Percentiles rank a stretch among this genome's conserved stretches.
Evolutionary conservation across 176 grass and related monocot species (phyloP).

Genomic region (Typha latifolia): DNA sequence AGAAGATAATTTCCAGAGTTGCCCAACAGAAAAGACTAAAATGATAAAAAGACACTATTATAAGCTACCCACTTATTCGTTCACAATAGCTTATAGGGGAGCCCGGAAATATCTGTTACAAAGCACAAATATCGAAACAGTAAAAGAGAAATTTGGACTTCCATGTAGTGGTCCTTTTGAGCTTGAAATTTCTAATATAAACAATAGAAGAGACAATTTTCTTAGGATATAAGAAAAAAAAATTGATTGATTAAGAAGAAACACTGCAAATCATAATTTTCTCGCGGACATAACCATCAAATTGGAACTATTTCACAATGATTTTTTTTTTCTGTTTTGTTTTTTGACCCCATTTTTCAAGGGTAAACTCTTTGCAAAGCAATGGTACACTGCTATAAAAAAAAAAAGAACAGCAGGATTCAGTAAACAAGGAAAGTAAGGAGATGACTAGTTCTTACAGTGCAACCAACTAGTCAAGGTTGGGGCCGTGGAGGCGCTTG

Average conservation of each 20-base stretch:
- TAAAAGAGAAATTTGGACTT: neutral
- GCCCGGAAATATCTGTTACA: neutral
- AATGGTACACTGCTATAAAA: slow-evolving; percentile 46
- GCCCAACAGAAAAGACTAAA: neutral
- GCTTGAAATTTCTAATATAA: neutral
- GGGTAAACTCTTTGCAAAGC: slow-evolving; percentile 20
- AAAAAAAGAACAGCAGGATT: slow-evolving; percentile 80
- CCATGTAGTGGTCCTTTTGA: neutral
- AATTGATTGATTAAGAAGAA: neutral
- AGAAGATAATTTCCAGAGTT: neutral
- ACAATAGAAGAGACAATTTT: neutral
- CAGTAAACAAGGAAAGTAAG: slow-evolving; percentile 8
- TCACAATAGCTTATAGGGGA: neutral
- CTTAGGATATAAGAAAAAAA: neutral
- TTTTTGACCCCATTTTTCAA: slow-evolving; percentile 9
- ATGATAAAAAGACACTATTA: neutral
- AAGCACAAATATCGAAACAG: neutral
- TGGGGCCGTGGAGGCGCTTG: slow-evolving; percentile 33
- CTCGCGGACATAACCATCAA: slow-evolving; percentile 5
- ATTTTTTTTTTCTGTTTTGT: slow-evolving; percentile 19
- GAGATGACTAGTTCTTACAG: slow-evolving; percentile 21
- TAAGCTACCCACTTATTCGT: neutral
- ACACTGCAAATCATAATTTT: neutral
- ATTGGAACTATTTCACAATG: slow-evolving; percentile 34
- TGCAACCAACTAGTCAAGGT: slow-evolving; percentile 2